Evolutionary conservation across 108 stramenopile species (phyloP).

Genomic region (Epipyxis sp.): DNA sequence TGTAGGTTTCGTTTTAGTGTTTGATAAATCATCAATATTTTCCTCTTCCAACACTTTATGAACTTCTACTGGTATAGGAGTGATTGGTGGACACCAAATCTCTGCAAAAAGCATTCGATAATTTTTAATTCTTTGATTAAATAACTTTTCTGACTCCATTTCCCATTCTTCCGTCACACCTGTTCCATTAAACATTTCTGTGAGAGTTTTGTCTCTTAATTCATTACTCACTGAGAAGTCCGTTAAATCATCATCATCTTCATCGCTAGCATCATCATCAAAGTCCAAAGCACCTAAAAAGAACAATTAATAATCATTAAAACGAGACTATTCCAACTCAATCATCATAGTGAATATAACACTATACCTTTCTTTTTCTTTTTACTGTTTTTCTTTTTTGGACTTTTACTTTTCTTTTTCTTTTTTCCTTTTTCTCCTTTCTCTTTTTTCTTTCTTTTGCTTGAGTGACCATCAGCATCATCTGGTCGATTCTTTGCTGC

Average conservation of each 20-base stretch:
- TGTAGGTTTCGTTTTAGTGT: too few species aligned
- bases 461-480: background rate
- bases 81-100: too few species aligned
- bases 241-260: background rate
- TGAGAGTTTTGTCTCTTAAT: too few species aligned
- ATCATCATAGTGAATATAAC: background rate
- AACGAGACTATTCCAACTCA: background rate
- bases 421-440: background rate
- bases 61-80: too few species aligned
- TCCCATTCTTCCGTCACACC: background rate
- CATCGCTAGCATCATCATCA: background rate
- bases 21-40: too few species aligned
- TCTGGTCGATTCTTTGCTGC: background rate
- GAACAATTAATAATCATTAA: background rate
- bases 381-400: background rate
- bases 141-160: background rate
- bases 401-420: background rate
- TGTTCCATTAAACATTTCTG: too few species aligned
- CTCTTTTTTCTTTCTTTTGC: background rate
- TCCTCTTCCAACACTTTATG: too few species aligned
- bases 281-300: background rate
- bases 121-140: background rate
- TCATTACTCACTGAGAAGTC: too few species aligned
- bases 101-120: too few species aligned
- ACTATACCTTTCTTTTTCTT: conserved; percentile 23